Conservation (phyloP, 2,329 filamentous ascomycete genomes). For the Scedosporium dehoogii region DNA sequence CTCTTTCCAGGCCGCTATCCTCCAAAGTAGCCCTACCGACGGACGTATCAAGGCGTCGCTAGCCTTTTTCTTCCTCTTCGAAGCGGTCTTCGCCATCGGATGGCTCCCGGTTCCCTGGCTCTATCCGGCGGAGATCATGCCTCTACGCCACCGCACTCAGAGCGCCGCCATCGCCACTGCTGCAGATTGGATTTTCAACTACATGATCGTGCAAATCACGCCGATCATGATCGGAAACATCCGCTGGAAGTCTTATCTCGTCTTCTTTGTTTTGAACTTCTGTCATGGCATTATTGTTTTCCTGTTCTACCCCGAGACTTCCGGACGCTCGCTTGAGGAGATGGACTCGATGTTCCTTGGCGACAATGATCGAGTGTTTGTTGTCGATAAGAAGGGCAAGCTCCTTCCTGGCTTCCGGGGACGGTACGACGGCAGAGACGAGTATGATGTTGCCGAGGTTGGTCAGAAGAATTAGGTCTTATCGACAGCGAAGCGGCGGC, state of each 20-base stretch:
- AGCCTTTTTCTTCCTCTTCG: constrained; percentile 59
- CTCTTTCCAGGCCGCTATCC: constrained; percentile 50
- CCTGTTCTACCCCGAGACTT: constrained; percentile 36
- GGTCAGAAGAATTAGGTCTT: not conserved
- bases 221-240: constrained; percentile 60
- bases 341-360: constrained; percentile 35
- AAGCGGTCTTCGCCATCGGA: constrained; percentile 57
- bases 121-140: constrained; percentile 56
- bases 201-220: constrained; percentile 67
- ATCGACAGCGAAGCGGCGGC: no score
- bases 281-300: constrained; percentile 34
- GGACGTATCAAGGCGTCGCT: constrained; percentile 56
- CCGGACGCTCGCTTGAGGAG: constrained; percentile 46
- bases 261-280: constrained; percentile 39
- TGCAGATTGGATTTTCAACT: constrained; percentile 64
- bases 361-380: not conserved
- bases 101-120: constrained; percentile 59
- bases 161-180: constrained; percentile 52
- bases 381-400: not conserved
- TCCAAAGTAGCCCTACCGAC: constrained; percentile 29
- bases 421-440: not conserved
- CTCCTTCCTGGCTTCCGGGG: not conserved
- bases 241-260: constrained; percentile 44
- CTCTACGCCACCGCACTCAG: constrained; percentile 48
- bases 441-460: not conserved